Evolutionary conservation across 192 early-diverging fungal genomes (phyloP), one percentile per base, ranked within the genome.

Genomic region (Helicostylum pulchrum): DNA sequence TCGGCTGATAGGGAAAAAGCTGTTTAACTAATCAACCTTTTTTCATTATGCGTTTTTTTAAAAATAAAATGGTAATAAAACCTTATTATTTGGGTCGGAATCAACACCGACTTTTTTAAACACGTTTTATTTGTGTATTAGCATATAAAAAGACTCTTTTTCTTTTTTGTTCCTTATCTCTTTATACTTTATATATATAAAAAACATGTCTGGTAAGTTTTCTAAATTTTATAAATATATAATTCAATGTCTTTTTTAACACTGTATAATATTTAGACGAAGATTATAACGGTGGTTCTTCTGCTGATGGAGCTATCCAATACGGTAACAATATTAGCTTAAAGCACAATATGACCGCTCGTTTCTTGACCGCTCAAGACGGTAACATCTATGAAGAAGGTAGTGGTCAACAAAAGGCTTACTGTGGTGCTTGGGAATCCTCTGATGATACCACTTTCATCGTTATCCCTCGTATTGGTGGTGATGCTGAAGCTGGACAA

Each of bases 271-370:
- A 17, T 34, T 34, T 58, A 58, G 42, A 44, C 36, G 7, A 8
- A 3, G 20, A 59, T 12, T 59, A 44, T 14, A 48, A 14, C 14
- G 31, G 30, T 2, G 48, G 48, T 12, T 8, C 31, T 6, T 48
- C 19, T 12, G 47, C 46, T 36, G 48, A 51, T 50, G 32, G 12
- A 1, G 36, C 34, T 23, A 49, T 23, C 34, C 48, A 15, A 39
- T 53, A 53, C 30, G 61, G 70, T 32, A 36, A 54, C 43, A 64
- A 79, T 64, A 64, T 86, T 6, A 71, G 80, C 51, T 73, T 86
- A 12, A 84, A 86, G 73, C 84, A 86, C 63, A 74, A 73, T 60
- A 77, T 73, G 57, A 83, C 82, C 0, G 81, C 79, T 11, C 78
- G 80, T 30, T 80, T 71, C 68, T 63, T 86, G 67, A 77, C 75